These are phyloP conservation scores for Sporothrix sp. DNA, from an alignment of 2,329 filamentous ascomycete genomes.

Conservation along the genomic window DNA sequence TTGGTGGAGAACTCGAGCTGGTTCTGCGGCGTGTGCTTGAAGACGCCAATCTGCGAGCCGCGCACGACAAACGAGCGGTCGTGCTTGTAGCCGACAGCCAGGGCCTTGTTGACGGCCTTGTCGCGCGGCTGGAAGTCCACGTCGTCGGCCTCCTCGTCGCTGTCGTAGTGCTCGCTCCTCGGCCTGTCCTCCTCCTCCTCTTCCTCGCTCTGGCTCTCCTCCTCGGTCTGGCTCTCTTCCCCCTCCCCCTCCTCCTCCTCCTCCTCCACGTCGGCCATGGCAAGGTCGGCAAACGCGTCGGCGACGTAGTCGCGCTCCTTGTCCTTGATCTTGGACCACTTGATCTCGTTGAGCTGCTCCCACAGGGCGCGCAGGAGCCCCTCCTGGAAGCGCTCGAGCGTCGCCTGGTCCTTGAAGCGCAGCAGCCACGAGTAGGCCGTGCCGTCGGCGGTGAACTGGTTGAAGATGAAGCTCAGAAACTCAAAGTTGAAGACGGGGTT, in stretches of 20 bases:
- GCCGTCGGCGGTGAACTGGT: slow-evolving; percentile 82
- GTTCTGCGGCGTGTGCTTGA: slow-evolving; percentile 91
- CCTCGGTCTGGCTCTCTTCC: slow-evolving; percentile 25
- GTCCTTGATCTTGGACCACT: slow-evolving; percentile 89
- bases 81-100: slow-evolving; percentile 94
- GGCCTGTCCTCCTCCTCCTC: slow-evolving; percentile 47
- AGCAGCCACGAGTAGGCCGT: slow-evolving; percentile 93
- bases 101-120: slow-evolving; percentile 77
- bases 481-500: slow-evolving; percentile 99
- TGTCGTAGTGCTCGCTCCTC: slow-evolving; percentile 47
- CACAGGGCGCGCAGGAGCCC: slow-evolving; percentile 92
- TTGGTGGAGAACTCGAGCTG: slow-evolving; percentile 93
- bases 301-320: slow-evolving; percentile 89
- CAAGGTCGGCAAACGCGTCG: slow-evolving; percentile 89
- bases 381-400: slow-evolving; percentile 80
- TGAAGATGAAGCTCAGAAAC: slow-evolving; percentile 98
- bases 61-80: slow-evolving; percentile 95
- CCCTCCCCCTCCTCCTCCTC: slow-evolving; percentile 35
- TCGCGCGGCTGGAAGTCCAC: slow-evolving; percentile 60
- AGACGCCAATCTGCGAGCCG: slow-evolving; percentile 96
- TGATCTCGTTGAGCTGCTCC: slow-evolving; percentile 90
- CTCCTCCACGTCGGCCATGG: slow-evolving; percentile 68
- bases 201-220: slow-evolving; percentile 42
- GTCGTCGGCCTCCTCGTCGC: slow-evolving; percentile 64
- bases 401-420: slow-evolving; percentile 75